Evolutionary conservation across 228 moss, liverwort and hornwort genomes (phyloP).

Genomic region (Sphagnum fallax): DNA sequence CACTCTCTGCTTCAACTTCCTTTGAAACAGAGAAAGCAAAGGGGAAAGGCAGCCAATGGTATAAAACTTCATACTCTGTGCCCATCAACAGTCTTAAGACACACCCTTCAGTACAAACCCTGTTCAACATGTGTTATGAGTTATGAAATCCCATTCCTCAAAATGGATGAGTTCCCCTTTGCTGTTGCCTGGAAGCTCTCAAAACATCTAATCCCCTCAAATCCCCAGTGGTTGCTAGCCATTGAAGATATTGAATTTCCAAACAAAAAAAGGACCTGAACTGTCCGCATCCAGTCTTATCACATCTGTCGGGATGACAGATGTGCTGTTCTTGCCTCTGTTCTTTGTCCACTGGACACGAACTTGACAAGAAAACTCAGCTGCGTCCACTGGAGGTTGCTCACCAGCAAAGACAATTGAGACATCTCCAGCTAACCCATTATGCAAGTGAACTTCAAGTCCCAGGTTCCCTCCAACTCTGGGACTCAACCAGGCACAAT

Average conservation of each 20-base stretch:
- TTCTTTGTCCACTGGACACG: slow-evolving; percentile 52
- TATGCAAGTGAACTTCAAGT: slow-evolving; percentile 15
- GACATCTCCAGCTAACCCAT: slow-evolving; percentile 51
- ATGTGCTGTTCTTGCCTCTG: slow-evolving; percentile 42
- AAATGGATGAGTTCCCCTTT: neutral
- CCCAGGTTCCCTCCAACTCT: slow-evolving; percentile 15
- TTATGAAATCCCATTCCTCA: neutral
- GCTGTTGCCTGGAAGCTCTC: no score
- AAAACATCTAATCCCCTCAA: no score
- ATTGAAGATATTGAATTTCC: slow-evolving; percentile 39
- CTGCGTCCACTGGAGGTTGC: slow-evolving; percentile 17
- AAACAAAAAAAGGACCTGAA: slow-evolving; percentile 35
- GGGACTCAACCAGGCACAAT: slow-evolving; percentile 49
- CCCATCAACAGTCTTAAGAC: no score
- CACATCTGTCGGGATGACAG: slow-evolving; percentile 44
- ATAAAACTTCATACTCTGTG: no score
- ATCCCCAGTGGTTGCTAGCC: neutral
- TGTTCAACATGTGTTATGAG: no score
- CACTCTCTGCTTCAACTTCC: no score
- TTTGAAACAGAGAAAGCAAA: no score
- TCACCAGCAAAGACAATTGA: slow-evolving; percentile 26
- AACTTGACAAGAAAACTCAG: slow-evolving; percentile 38
- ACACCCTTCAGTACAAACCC: no score
- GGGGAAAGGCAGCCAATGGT: no score
- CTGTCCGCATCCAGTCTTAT: slow-evolving; percentile 33